phyloP scores from a whole-genome alignment of 257 asterid species.

The Salvia splendens region DNA sequence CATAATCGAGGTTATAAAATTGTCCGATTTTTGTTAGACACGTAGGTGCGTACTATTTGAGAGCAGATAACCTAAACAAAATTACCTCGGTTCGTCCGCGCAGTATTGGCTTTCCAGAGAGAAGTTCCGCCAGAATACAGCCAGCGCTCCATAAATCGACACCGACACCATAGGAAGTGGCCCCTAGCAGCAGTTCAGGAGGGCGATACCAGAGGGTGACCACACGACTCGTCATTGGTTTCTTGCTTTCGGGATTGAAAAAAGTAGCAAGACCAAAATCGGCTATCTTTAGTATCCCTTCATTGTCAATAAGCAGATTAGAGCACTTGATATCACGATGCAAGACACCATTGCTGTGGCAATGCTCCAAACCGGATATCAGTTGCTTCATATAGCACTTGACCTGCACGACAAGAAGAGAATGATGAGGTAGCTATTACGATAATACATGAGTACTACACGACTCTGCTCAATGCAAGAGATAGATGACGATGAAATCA shows the following conservation, averaged over 20 bases:
- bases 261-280: constrained; percentile 90
- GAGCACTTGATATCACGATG: constrained; percentile 95
- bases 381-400: constrained; percentile 85
- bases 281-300: constrained; percentile 78
- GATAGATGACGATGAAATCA: not conserved
- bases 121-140: constrained; percentile 85
- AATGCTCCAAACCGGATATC: constrained; percentile 87
- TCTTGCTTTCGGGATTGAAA: constrained; percentile 60
- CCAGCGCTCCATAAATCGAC: constrained; percentile 99
- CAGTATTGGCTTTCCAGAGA: constrained; percentile 82
- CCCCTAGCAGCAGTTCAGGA: constrained; percentile 89
- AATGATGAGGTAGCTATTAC: constrained; percentile 11
- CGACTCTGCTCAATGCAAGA: not conserved
- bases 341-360: constrained; percentile 86
- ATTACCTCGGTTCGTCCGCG: constrained; percentile 94
- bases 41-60: no score
- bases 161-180: constrained; percentile 72
- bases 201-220: constrained; percentile 98
- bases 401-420: constrained; percentile 49
- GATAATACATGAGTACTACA: not conserved
- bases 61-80: constrained; percentile 6
- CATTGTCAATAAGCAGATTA: constrained; percentile 73
- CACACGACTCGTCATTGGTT: constrained; percentile 89
- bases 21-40: not conserved
- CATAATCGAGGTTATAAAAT: constrained; percentile 10